These are phyloP conservation scores for Rhizopogon vinicolor DNA, from an alignment of 768 basidiomycete genomes.

Conservation along the genomic window DNA sequence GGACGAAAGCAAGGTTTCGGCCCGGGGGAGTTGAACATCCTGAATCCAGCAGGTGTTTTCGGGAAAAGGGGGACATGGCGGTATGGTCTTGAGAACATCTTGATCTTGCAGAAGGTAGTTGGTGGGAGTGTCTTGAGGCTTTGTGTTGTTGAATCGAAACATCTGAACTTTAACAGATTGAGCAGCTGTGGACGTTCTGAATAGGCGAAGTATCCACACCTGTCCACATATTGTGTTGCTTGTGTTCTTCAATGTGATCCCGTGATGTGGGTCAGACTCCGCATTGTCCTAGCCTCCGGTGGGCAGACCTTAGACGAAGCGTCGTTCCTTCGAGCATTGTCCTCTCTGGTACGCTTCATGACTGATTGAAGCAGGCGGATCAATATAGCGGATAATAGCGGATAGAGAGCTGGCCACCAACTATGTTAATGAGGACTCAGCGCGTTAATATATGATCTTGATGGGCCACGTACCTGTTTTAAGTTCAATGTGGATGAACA, in stretches of 20 bases:
- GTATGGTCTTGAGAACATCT: slow-evolving; percentile 14
- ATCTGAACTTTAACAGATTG: neutral
- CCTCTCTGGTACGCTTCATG: neutral
- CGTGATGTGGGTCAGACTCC: neutral
- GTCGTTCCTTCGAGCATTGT: too few species aligned
- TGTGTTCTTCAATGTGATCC: neutral
- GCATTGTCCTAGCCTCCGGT: neutral
- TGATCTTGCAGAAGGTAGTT: neutral
- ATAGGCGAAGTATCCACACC: neutral
- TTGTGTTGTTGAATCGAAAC: neutral
- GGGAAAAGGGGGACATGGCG: slow-evolving; percentile 9
- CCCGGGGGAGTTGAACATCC: slow-evolving; percentile 9
- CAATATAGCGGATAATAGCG: too few species aligned
- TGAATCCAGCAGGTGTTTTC: slow-evolving; percentile 22
- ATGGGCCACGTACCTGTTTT: too few species aligned
- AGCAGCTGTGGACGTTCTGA: neutral
- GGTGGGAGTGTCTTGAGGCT: neutral
- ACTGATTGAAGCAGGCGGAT: too few species aligned
- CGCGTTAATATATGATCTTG: too few species aligned
- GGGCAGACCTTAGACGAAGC: too few species aligned
- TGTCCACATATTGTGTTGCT: neutral
- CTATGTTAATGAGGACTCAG: too few species aligned
- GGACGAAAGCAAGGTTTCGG: slow-evolving; percentile 10
- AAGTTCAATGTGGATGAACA: too few species aligned
- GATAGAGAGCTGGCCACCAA: too few species aligned